phyloP scores from a whole-genome alignment of 805 yeast species.

The Danielia reshetovae region DNA sequence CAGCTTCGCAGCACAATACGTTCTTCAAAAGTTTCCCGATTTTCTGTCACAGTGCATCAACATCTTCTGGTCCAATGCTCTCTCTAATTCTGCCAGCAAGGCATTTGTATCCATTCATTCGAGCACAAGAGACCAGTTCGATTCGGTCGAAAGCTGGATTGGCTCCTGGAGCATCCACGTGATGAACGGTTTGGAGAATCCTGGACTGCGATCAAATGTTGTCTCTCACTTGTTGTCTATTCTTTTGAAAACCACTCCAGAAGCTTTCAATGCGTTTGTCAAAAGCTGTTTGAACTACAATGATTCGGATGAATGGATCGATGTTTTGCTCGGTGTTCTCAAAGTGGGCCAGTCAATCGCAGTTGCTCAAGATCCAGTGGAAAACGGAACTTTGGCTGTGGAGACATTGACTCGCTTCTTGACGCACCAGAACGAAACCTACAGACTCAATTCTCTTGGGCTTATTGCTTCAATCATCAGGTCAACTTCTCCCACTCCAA shows the following conservation, averaged over 20 bases:
- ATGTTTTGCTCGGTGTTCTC: conserved; percentile 9
- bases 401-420: conserved; percentile 33
- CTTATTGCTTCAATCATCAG: conserved; percentile 59
- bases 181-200: conserved; percentile 27
- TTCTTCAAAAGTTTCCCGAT: conserved; percentile 42
- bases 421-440: conserved; percentile 38
- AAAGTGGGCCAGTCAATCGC: conserved; percentile 8
- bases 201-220: conserved; percentile 41
- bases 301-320: conserved; percentile 4
- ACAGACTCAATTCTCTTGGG: conserved; percentile 55
- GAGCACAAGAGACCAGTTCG: conserved; percentile 8
- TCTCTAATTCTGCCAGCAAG: conserved; percentile 68
- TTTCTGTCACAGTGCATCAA: conserved; percentile 47
- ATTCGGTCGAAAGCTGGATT: conserved; percentile 44
- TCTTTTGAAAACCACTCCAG: conserved; percentile 51
- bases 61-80: conserved; percentile 51
- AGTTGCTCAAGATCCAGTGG: conserved; percentile 8
- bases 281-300: conserved; percentile 6
- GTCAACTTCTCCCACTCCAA: conserved; percentile 53
- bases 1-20: conserved; percentile 29
- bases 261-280: conserved; percentile 39
- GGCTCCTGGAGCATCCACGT: conserved; percentile 46
- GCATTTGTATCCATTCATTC: conserved; percentile 37
- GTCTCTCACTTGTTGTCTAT: conserved; percentile 60
- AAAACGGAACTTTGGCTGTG: conserved; percentile 2